phyloP scores from a whole-genome alignment of 345 rosid genomes.

The Linum lewisii region DNA sequence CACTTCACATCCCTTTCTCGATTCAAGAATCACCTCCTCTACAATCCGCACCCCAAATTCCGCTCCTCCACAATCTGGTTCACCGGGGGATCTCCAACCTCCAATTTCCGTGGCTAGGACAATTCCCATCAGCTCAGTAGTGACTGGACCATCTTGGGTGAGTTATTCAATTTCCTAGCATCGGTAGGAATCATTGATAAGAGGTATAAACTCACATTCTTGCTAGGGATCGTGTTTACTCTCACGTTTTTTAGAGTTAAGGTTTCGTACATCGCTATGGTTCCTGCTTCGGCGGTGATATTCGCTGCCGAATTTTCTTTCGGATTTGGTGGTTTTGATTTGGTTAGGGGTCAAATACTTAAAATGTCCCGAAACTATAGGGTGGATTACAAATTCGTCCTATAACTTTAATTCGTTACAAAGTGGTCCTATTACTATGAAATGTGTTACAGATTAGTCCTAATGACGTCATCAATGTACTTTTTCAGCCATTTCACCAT shows the following conservation, averaged over 20 bases:
- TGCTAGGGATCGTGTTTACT: slow-evolving; percentile 42
- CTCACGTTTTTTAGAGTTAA: slow-evolving; percentile 44
- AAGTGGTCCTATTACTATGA: no score
- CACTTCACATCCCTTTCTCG: slow-evolving; percentile 22
- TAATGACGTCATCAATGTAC: no score
- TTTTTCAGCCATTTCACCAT: no score
- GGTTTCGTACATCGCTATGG: slow-evolving; percentile 37
- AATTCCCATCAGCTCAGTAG: slow-evolving; percentile 20
- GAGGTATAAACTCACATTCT: slow-evolving; percentile 32
- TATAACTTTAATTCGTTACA: no score
- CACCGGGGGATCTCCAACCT: slow-evolving; percentile 10
- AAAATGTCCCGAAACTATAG: no score
- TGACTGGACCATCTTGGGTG: slow-evolving; percentile 26
- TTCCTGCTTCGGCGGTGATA: slow-evolving; percentile 50
- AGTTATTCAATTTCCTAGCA: slow-evolving; percentile 30
- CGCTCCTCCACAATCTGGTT: not conserved
- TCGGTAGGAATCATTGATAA: slow-evolving; percentile 46
- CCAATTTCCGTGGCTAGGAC: slow-evolving; percentile 46
- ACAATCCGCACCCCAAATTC: slow-evolving; percentile 11
- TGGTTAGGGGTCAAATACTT: no score
- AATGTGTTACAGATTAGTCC: no score
- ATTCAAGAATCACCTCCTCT: slow-evolving; percentile 8
- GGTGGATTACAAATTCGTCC: no score
- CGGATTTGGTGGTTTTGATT: slow-evolving; percentile 36
- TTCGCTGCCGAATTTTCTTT: slow-evolving; percentile 46